Evolutionary conservation across 1,284 basidiomycete species (phyloP).

Genomic region (Marasmius fiardii): DNA sequence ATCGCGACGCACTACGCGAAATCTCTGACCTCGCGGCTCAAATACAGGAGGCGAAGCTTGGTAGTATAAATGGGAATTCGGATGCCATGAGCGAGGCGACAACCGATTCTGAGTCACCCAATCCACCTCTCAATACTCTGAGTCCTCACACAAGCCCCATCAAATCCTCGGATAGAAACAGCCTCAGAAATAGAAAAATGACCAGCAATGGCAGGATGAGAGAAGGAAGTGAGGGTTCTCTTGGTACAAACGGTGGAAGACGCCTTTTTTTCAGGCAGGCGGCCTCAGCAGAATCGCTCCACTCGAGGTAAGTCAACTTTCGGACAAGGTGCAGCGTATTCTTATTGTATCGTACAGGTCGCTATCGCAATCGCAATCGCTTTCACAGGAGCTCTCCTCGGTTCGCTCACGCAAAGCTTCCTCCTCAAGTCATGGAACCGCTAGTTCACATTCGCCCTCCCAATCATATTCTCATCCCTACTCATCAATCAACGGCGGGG

Average conservation of each 20-base stretch:
- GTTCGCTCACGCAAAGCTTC: constrained; percentile 82
- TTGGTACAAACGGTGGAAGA: constrained; percentile 31
- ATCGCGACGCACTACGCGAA: constrained; percentile 84
- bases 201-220: constrained; percentile 34
- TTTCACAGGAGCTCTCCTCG: constrained; percentile 94
- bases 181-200: constrained; percentile 49
- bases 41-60: constrained; percentile 76
- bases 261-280: constrained; percentile 83
- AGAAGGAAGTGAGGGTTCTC: constrained; percentile 41
- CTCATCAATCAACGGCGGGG: constrained; percentile 19
- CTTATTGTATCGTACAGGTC: constrained; percentile 45
- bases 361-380: constrained; percentile 85
- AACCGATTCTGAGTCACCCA: constrained; percentile 26
- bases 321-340: constrained; percentile 8
- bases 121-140: constrained; percentile 26
- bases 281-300: constrained; percentile 80
- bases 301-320: constrained; percentile 57
- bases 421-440: constrained; percentile 67
- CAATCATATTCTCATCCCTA: constrained; percentile 31
- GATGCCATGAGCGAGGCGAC: constrained; percentile 14
- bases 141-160: constrained; percentile 41
- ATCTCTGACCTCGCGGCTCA: constrained; percentile 85
- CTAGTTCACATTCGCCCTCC: constrained; percentile 58
- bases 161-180: constrained; percentile 39
- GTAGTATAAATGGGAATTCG: constrained; percentile 27